Conservation (phyloP, 352 stramenopile species). For the Blastocystis hominis region DNA sequence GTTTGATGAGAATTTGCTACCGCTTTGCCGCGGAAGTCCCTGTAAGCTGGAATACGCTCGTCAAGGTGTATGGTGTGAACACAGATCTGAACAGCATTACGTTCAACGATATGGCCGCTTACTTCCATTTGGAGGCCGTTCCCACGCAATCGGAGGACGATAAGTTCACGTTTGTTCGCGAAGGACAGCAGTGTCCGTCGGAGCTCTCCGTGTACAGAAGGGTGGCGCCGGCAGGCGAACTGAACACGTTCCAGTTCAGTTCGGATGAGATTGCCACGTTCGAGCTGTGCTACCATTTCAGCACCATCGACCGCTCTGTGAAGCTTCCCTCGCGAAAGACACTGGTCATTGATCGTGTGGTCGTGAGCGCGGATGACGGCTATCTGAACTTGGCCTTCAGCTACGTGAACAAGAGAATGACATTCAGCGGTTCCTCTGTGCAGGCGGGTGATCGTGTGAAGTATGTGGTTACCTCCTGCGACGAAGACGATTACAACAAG, state of each 20-base stretch:
- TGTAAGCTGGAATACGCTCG: neutral
- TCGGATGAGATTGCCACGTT: neutral
- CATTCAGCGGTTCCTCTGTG: neutral
- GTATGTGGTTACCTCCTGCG: conserved; percentile 19
- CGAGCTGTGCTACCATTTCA: conserved; percentile 37
- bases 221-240: neutral
- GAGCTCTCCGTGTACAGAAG: neutral
- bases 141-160: neutral
- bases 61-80: neutral
- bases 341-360: neutral
- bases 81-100: conserved; percentile 29
- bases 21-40: neutral
- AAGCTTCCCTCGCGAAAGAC: neutral
- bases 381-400: neutral
- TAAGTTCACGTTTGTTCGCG: conserved; percentile 26
- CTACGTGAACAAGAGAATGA: conserved; percentile 20
- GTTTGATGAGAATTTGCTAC: conserved; percentile 22
- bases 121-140: conserved; percentile 36
- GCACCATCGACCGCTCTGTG: neutral
- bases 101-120: neutral
- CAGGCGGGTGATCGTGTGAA: conserved; percentile 33
- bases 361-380: neutral
- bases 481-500: conserved; percentile 31
- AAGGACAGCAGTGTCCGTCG: neutral
- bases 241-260: neutral